These are phyloP conservation scores for Drosera capensis DNA, from an alignment of 148 eudicot genomes.

Conservation along the genomic window DNA sequence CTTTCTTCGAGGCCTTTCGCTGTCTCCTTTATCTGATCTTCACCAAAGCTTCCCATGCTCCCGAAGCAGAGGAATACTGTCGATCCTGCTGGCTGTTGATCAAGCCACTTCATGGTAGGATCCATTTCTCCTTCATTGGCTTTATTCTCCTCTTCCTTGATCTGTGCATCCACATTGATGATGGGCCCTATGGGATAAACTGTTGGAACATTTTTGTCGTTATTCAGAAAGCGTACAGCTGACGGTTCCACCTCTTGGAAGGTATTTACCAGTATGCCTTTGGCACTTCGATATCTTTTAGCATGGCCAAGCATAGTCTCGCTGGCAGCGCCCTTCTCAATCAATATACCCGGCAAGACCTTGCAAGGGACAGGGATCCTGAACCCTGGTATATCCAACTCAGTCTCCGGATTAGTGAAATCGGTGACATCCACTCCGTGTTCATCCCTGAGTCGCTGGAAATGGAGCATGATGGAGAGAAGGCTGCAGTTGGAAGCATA, in stretches of 20 bases:
- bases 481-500: not conserved
- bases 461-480: not conserved
- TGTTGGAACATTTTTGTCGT: not conserved
- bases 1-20: slow-evolving; percentile 5
- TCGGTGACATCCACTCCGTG: slow-evolving; percentile 1
- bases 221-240: not conserved
- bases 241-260: slow-evolving; percentile 7
- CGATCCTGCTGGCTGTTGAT: slow-evolving; percentile 9
- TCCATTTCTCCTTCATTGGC: slow-evolving; percentile 1
- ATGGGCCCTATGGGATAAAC: slow-evolving; percentile 7
- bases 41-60: slow-evolving; percentile 5
- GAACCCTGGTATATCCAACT: not conserved
- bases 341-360: not conserved
- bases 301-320: not conserved
- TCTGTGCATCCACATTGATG: not conserved
- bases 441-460: not conserved
- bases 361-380: not conserved
- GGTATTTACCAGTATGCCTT: slow-evolving; percentile 5
- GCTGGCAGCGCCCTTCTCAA: not conserved
- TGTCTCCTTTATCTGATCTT: slow-evolving; percentile 4
- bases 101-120: slow-evolving; percentile 9
- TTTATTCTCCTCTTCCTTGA: not conserved
- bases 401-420: not conserved
- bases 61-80: slow-evolving; percentile 18
- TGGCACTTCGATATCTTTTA: not conserved